Percentiles rank a stretch among this genome's conserved stretches.
Conservation (phyloP, 352 stramenopile genomes). For the Pythium vanterpoolii region DNA sequence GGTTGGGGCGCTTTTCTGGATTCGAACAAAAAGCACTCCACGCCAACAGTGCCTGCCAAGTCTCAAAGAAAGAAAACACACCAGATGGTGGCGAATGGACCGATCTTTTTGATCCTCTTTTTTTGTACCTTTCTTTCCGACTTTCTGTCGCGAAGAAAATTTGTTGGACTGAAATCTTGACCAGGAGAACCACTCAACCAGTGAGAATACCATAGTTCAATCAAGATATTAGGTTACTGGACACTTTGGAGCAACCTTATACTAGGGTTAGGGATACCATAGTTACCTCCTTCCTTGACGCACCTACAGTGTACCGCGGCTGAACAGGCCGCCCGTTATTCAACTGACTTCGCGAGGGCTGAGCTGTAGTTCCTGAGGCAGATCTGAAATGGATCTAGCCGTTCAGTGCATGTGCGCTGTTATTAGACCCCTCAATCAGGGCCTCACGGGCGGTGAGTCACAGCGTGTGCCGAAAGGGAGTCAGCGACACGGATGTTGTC, state of each 20-base stretch:
- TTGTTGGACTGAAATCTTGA: constrained; percentile 47
- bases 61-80: background rate
- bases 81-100: constrained; percentile 10
- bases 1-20: constrained; percentile 26
- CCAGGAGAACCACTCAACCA: constrained; percentile 13
- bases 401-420: background rate
- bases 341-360: constrained; percentile 18
- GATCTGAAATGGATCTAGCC: constrained; percentile 13
- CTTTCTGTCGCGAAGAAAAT: constrained; percentile 41
- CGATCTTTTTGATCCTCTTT: constrained; percentile 19
- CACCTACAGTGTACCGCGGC: background rate
- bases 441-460: background rate
- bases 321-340: constrained; percentile 7
- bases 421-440: background rate
- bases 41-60: constrained; percentile 6
- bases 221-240: constrained; percentile 20
- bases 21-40: constrained; percentile 24
- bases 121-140: constrained; percentile 29
- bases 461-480: constrained; percentile 23
- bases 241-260: constrained; percentile 13
- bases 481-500: constrained; percentile 8
- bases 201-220: constrained; percentile 18
- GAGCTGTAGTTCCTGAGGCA: too few relatives aligned
- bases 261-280: constrained; percentile 22
- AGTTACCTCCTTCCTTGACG: constrained; percentile 18